Evolutionary conservation across 1,284 basidiomycete species (phyloP).

Genomic region (Pseudozyma flocculosa): DNA sequence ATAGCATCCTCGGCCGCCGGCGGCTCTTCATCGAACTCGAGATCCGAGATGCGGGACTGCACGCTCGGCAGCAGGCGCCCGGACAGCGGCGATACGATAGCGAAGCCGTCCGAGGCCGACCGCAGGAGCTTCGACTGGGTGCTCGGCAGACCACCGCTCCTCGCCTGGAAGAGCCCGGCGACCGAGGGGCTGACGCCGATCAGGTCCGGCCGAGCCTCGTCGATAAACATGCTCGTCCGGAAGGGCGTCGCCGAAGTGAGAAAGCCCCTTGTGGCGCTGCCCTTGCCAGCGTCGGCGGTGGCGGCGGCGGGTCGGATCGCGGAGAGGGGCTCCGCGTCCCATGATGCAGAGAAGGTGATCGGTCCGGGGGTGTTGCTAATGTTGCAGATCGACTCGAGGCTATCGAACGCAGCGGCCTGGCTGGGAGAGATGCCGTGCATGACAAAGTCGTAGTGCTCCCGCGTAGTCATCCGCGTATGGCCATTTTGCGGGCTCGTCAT

Average conservation of each 20-base stretch:
- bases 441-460: slow-evolving; percentile 48
- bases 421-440: slow-evolving; percentile 47
- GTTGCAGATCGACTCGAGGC: slow-evolving; percentile 32
- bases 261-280: too few species aligned
- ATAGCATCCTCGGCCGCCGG: slow-evolving; percentile 16
- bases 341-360: slow-evolving; percentile 23
- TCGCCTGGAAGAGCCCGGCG: slow-evolving; percentile 26
- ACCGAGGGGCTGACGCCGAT: slow-evolving; percentile 36
- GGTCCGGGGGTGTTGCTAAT: slow-evolving; percentile 30
- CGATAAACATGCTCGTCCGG: slow-evolving; percentile 1
- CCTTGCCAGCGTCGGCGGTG: too few species aligned
- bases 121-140: slow-evolving; percentile 27
- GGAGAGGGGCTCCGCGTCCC: slow-evolving; percentile 31
- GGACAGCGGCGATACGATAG: slow-evolving; percentile 36
- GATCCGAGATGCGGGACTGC: slow-evolving; percentile 25
- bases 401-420: slow-evolving; percentile 19
- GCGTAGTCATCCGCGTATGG: slow-evolving; percentile 40
- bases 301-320: too few species aligned
- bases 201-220: slow-evolving; percentile 29
- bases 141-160: slow-evolving; percentile 11
- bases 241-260: too few species aligned
- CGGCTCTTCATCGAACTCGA: slow-evolving; percentile 25
- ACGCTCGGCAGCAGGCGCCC: slow-evolving; percentile 24
- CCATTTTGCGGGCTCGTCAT: slow-evolving; percentile 27
- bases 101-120: slow-evolving; percentile 21